Evolutionary conservation across 192 early-diverging fungal genomes (phyloP), one percentile per base, ranked within the genome.

Genomic region (Ramicandelaber brevisporus): DNA sequence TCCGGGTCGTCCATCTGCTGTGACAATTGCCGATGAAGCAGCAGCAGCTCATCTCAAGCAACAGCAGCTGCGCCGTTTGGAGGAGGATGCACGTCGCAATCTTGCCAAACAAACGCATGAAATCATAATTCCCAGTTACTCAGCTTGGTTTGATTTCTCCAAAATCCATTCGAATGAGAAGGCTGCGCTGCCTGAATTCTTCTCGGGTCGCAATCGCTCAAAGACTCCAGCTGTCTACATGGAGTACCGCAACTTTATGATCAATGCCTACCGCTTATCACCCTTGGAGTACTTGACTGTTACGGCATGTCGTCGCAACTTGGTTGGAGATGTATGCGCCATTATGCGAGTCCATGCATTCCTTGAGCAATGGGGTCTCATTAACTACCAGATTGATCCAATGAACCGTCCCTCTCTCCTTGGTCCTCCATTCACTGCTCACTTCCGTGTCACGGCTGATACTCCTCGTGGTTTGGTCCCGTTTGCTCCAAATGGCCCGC

Each of bases 311-410:
- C 50, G 89, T 29, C 57, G 93, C 14, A 93, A 96, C 50, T 55
- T 99, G 40, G 85, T 87, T 0, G 93, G 93, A 14, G 93, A 99
- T 57, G 93, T 99, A 4, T 92, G 93, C 43, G 82, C 89, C 2
- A 93, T 99, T 32, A 87, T 96, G 52, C 62, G 93, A 27, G 86
- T 99, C 3, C 93, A 99, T 55, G 82, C 89, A 2, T 89, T 99
- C 36, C 57, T 99, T 27, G 89, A 99, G 53, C 89, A 99, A 46
- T 99, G 93, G 93, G 93, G 93, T 1, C 56, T 99, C 17, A 82
- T 99, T 42, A 99, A 99, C 53, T 86, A 92, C 50, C 84, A 99
- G 63, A 70, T 86, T 31, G 86, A 99, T 45, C 76, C 87, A 3
- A 82, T 89, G 30, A 70, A 77, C 12, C 59, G 78, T 20, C 93